Base-by-base conservation (phyloP, 2,329 filamentous ascomycete species). In the Pseudogymnoascus sp. region DNA sequence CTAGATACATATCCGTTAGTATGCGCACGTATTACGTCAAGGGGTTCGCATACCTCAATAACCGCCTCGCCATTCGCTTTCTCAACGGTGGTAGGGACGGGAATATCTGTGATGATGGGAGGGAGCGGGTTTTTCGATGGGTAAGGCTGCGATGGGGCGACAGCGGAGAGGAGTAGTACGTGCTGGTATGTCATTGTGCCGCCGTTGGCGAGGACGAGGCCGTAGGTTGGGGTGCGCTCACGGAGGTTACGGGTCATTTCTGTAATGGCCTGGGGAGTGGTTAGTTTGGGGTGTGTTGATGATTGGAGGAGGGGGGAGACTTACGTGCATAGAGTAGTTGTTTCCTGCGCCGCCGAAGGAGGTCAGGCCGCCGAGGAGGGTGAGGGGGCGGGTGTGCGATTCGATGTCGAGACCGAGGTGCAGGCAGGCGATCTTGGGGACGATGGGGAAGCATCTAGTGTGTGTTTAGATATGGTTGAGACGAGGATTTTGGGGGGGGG, bases 321-420 rank as follows among this genome's bases (percentile, higher is more conserved):
- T 69, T 71, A 81, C 84, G 74, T 89, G 86, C 80, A 88, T 84
- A 0, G 84, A 86, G 64, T 89, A 89, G 61, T 89, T 89, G 65
- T 89, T 89, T 0, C 86, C 86, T 5, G 87, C 86, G 0, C 86
- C 87, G 0, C 87, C 86, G 63, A 89, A 89, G 0, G 81, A 86
- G 4, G 86, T 89, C 61, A 90, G 68, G 0, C 86, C 86, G 0
- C 86, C 86, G 0, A 89, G 76, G 0, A 89, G 71, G 0, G 84
- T 87, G 17, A 88, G 78, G 0, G 82, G 79, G 65, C 83, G 85
- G 1, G 72, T 31, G 1, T 76, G 69, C 1, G 76, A 71, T 0
- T 71, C 71, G 0, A 82, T 74, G 0, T 81, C 76, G 1, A 89
- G 69, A 0, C 78, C 79, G 0, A 89, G 78, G 70, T 88, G 84